Evolutionary conservation across 2,329 filamentous ascomycete species (phyloP), one percentile per base, ranked within the genome.

Genomic region (Fusarium tanahbumbuense): DNA sequence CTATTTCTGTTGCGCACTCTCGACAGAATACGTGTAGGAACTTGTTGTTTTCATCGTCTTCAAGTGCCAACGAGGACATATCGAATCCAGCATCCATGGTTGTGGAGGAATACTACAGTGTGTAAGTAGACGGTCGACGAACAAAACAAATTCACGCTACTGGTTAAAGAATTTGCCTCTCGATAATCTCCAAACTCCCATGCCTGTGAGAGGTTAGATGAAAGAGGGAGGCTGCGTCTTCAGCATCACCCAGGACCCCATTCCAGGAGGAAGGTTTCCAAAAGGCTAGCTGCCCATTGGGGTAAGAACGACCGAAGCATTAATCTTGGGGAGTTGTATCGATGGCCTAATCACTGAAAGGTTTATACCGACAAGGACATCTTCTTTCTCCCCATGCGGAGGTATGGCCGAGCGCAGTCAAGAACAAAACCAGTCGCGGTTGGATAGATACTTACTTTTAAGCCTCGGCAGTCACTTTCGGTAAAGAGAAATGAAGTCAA

Each of bases 401-500:
- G 54, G 37, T 61, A 52, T 56, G 32, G 45, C 42, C 46, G 27
- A 64, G 58, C 22, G 44, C 20, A 68, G 55, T 37, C 40, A 50
- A 56, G 42, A 48, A 27, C n/a, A 44, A 53, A 59, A 68, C 56
- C 53, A 62, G 60, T 54, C 48, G 49, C 72, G 49, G 64, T 47
- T 52, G 57, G 46, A 53, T 61, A 37, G 34, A 50, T 34, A 80
- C 81, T 80, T 78, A 83, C 81, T 73, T 75, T 61, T 23, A 83
- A 56, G 32, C 76, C 74, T 16, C 68, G 72, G 62, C 93, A 94
- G 79, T 98, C 92, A 3, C 81, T 79, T 65, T 89, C 85, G 1
- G 86, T 80, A 46, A 98, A 81, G 25, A 97, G 81, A 67, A 99
- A 91, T 13, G 91, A 92, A 30, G 90, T 89, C 46, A 94, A 83